These are phyloP conservation scores for Russula sp. DNA, from an alignment of 768 basidiomycete species.

Conservation along the genomic window DNA sequence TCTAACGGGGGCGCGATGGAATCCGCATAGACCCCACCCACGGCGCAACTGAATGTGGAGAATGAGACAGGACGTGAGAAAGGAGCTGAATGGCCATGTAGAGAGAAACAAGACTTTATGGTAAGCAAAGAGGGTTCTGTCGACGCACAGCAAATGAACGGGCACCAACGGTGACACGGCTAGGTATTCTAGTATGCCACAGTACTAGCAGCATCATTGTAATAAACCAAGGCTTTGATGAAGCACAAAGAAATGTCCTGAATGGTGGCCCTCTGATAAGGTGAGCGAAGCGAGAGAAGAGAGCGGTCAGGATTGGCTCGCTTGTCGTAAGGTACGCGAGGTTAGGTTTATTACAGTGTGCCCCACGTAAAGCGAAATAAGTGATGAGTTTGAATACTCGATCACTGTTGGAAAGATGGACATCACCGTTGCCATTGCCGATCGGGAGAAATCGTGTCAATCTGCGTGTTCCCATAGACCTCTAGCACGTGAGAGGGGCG, in stretches of 20 bases:
- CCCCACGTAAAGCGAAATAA: background rate
- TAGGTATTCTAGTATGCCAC: background rate
- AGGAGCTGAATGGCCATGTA: background rate
- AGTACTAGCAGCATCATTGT: background rate
- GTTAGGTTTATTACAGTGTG: background rate
- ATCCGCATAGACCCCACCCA: constrained; percentile 9
- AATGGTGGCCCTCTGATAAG: background rate
- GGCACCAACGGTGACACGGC: background rate
- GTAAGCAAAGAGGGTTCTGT: background rate
- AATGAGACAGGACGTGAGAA: background rate
- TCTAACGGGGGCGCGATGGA: background rate
- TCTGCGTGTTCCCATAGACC: constrained; percentile 6
- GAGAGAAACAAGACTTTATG: background rate
- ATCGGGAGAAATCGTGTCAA: constrained; percentile 23
- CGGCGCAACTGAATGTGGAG: background rate
- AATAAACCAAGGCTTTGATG: background rate
- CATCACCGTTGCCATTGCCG: constrained; percentile 15
- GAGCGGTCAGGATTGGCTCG: background rate
- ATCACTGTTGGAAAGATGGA: background rate
- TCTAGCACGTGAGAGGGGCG: background rate
- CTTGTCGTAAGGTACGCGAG: constrained; percentile 5
- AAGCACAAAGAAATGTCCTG: background rate
- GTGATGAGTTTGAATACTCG: background rate
- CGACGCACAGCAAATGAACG: background rate
- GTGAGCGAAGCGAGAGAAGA: constrained; percentile 5